Evolutionary conservation across 306 rosid genomes (phyloP).

Genomic region (Amphicarpaea edgeworthii): DNA sequence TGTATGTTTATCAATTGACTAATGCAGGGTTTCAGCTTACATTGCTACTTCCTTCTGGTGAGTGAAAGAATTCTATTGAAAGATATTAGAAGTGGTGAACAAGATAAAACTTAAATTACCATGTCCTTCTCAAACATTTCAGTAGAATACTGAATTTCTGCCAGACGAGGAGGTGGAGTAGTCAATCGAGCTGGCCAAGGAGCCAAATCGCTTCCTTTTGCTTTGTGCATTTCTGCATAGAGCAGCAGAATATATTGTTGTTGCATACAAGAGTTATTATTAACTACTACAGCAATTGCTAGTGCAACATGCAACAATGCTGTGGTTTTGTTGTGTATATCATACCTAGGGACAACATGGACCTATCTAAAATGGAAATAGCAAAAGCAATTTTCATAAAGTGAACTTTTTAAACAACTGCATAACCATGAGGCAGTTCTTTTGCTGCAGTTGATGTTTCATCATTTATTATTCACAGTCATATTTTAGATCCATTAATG

Average conservation of each 20-base stretch:
- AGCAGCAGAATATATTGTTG: slow-evolving; percentile 42
- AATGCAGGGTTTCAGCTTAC: slow-evolving; percentile 15
- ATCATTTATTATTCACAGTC: neutral
- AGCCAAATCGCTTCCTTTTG: slow-evolving; percentile 77
- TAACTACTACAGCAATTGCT: slow-evolving; percentile 2
- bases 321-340: neutral
- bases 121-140: slow-evolving; percentile 72
- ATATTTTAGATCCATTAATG: slow-evolving; percentile 11
- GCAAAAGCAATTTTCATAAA: neutral
- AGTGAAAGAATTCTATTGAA: too few relatives aligned
- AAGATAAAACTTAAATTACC: slow-evolving; percentile 51
- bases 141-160: slow-evolving; percentile 69
- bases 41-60: neutral
- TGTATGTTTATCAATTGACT: neutral
- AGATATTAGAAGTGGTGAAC: slow-evolving; percentile 3
- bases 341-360: neutral
- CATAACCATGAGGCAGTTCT: neutral
- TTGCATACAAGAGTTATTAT: neutral
- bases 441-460: slow-evolving; percentile 1
- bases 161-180: slow-evolving; percentile 80
- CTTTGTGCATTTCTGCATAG: slow-evolving; percentile 64
- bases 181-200: slow-evolving; percentile 85
- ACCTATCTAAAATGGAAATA: neutral
- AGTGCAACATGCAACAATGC: slow-evolving; percentile 14
- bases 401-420: neutral